These are phyloP conservation scores for Aspergillus brunneoviolaceus DNA, from an alignment of 2,329 filamentous ascomycete genomes.

Conservation along the genomic window DNA sequence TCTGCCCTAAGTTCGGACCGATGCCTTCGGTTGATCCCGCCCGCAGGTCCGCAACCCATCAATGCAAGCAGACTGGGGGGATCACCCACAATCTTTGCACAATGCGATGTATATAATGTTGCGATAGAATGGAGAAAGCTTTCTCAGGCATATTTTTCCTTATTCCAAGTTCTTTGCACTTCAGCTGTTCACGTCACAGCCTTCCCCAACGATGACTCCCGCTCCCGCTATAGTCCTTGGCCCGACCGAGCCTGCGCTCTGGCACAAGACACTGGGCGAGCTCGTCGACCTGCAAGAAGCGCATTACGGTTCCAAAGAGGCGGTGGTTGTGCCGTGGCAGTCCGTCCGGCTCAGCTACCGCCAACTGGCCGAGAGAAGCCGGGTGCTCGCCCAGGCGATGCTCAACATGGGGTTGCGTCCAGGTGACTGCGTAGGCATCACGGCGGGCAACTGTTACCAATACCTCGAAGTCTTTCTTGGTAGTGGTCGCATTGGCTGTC, in stretches of 20 bases:
- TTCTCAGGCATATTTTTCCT: no score
- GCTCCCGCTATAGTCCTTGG: constrained; percentile 21
- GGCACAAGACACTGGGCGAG: constrained; percentile 18
- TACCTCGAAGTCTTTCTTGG: constrained; percentile 60
- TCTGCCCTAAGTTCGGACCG: neutral
- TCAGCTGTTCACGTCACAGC: no score
- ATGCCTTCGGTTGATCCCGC: neutral
- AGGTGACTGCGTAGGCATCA: constrained; percentile 68
- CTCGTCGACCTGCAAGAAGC: constrained; percentile 25
- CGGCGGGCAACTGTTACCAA: constrained; percentile 59
- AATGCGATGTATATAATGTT: no score
- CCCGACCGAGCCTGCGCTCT: constrained; percentile 21
- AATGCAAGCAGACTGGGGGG: neutral
- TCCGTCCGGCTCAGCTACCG: constrained; percentile 20
- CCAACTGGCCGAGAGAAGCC: constrained; percentile 16
- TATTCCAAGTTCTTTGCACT: no score
- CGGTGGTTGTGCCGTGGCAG: constrained; percentile 24
- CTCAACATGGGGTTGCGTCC: constrained; percentile 63
- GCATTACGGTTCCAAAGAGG: constrained; percentile 8
- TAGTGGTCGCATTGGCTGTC: constrained; percentile 33
- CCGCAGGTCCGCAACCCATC: neutral
- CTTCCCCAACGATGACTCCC: constrained; percentile 1
- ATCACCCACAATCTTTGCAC: no score
- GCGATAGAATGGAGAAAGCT: no score
- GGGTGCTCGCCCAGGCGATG: constrained; percentile 46